Evolutionary conservation across 805 yeast species (phyloP).

Genomic region (Candida chauliodis): DNA sequence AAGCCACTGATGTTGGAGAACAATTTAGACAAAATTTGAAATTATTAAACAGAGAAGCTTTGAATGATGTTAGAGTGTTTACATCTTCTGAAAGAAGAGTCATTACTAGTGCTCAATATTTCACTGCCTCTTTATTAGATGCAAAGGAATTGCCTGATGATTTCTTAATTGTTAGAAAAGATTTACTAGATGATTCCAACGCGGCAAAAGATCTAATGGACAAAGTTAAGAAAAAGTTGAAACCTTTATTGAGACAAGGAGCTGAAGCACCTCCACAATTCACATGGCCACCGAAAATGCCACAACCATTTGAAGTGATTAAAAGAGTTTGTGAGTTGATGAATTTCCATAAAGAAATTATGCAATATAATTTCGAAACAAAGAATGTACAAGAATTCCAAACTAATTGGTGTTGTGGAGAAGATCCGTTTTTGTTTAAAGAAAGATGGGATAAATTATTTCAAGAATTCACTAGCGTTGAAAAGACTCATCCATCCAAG

Average conservation of each 20-base stretch:
- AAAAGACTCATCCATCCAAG: constrained; percentile 95
- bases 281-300: constrained; percentile 98
- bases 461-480: constrained; percentile 86
- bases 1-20: constrained; percentile 93
- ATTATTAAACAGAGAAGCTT: constrained; percentile 76
- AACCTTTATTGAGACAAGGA: constrained; percentile 91
- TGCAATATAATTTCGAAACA: constrained; percentile 74
- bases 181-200: constrained; percentile 89
- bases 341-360: constrained; percentile 82
- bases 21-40: constrained; percentile 90
- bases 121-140: constrained; percentile 73
- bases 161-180: constrained; percentile 79
- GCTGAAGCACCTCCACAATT: constrained; percentile 96
- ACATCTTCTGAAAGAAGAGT: constrained; percentile 96
- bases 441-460: constrained; percentile 98
- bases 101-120: constrained; percentile 83
- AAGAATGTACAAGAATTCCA: constrained; percentile 69
- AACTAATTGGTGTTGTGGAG: constrained; percentile 92
- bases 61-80: constrained; percentile 80
- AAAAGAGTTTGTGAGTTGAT: constrained; percentile 91
- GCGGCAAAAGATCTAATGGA: constrained; percentile 99
- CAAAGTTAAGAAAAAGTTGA: constrained; percentile 92
- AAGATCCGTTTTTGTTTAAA: constrained; percentile 82
- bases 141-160: constrained; percentile 62
- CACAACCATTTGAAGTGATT: constrained; percentile 92